Base-by-base conservation (phyloP, 2,329 filamentous ascomycete genomes). In the Scedosporium minutisporum region DNA sequence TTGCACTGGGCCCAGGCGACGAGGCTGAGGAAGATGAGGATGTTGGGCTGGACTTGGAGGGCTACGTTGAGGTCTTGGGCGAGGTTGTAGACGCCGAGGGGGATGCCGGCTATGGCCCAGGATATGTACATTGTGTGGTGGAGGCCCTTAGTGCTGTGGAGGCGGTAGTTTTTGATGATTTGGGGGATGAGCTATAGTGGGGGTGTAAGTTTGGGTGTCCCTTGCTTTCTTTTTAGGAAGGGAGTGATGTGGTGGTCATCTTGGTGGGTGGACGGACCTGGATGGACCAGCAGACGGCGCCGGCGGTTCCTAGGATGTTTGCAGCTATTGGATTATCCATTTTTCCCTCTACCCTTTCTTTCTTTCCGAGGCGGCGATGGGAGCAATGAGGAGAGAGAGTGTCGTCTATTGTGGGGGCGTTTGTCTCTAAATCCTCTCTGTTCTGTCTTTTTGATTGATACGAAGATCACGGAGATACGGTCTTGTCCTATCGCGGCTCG, bases 1-100 rank as follows among this genome's bases (percentile, higher is more conserved):
- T 67, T 64, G 65, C 71, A 73, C 61, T 74, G 71, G 2, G 65
- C 61, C 70, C 71, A 73, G 1, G 71, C 70, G 4, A 69, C 62
- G 4, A 73, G 65, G 62, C 71, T 73, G 18, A 73, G 65, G 9
- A 69, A 62, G 9, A 68, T 72, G 58, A 74, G 66, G 23, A 74
- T 70, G 62, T 74, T 68, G 2, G 72, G 71, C 60, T 74, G 71
- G 10, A 73, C 67, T 23, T 68, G 67, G 16, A 73, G 65, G 10
- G 71, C 71, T 16, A 73, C 63, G 63, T 73, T 73, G 66, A 73
- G 69, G 60, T 67, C 62, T 27, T 66, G 62, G 23, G 67, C 67
- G 61, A 73, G 67, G 63, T 73, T 72, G 65, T 71, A 72, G 6
- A 71, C 60, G 38, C 66, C 66, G 25, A 66, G 64, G 2, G 66